Evolutionary conservation across 2,329 filamentous ascomycete species (phyloP), one percentile per base, ranked within the genome.

Genomic region (Colletotrichum coccodes): DNA sequence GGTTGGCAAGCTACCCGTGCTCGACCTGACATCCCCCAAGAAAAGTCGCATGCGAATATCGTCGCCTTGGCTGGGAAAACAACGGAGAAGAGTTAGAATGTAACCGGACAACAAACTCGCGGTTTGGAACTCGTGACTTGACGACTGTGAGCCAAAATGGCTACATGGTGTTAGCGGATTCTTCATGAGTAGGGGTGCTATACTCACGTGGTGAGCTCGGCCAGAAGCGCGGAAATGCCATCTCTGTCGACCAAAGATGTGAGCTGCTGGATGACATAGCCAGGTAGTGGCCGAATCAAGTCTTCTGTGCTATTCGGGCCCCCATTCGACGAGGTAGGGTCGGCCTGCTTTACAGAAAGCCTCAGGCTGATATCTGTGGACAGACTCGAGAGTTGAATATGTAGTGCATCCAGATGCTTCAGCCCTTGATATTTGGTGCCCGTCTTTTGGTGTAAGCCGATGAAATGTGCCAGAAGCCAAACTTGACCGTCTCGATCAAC

Each of bases 11-110:
- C 76, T 70, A 76, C 81, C 69, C 66, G 68, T 81, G 72, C 75
- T 78, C 59, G 75, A 81, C 3, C 85, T 80, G 5, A 92, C 84
- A 49, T 92, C 89, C 0, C 94, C 93, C 46, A 96, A 86, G 76
- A 96, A 98, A 1, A 98, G 84, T 82, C 94, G 95, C 94, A 98
- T 97, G 26, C 95, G 91, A 69, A 98, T 97, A 68, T 98, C 94
- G 75, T 98, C 95, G 4, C 91, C 91, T 68, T 90, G 87, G 7
- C 86, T 83, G 9, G 95, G 94, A 72, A 98, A 98, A 73, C 94
- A 95, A 67, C 93, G 89, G 4, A 98, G 83, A 3, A 99, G 82
- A 0, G 93, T 95, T 44, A 98, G 84, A 3, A 94, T 94, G 76
- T 97, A 98, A 32, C 92, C 94, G 14, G 95, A 94, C 44, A 97